Evolutionary conservation across 192 early-diverging fungal species (phyloP), one percentile per base, ranked within the genome.

Genomic region (Haplosporangium gracile): DNA sequence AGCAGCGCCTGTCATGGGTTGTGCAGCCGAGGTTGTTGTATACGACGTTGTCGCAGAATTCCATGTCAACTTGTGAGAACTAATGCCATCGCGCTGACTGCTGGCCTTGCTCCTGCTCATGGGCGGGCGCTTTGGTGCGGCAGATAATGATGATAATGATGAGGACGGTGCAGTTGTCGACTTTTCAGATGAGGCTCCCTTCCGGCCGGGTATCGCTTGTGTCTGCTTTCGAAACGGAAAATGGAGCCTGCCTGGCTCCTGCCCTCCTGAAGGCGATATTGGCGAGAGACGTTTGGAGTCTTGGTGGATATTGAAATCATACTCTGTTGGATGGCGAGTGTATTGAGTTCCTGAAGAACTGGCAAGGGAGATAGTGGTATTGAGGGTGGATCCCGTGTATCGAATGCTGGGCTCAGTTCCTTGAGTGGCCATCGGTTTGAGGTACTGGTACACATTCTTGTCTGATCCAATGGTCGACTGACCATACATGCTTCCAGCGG

Each of bases 401-500:
- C 63, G 75, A 24, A 51, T 71, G 22, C 63, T 42, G 34, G 43
- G 18, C 43, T 15, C 45, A 3, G 40, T 32, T 34, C 72, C 71
- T 60, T 47, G 78, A 43, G 47, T 39, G 15, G n/a, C 49, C 10
- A 32, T 45, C 29, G 53, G 18, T 9, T 75, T 77, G 7, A 29
- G 22, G 22, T 68, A 76, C 18, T 40, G 74, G 26, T 72, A 32
- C 1, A 40, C 26, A 9, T 78, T 68, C 49, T 86, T 86, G 74
- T 86, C 51, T 0, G 84, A 86, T 57, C 84, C 84, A 2, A 86
- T 74, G 40, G 84, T 86, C 7, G 84, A 86, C 1, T 34, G 70
- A 2, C 84, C 84, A 68, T 86, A 80, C 84, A 86, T 86, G 51
- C 79, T 80, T 34, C 84, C 84, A n/a, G 84, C 79, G 3, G 84